Percentiles rank a stretch among this genome's conserved stretches.
These are phyloP conservation scores for Botryotinia convoluta DNA, from an alignment of 2,329 filamentous ascomycete genomes.

Conservation along the genomic window DNA sequence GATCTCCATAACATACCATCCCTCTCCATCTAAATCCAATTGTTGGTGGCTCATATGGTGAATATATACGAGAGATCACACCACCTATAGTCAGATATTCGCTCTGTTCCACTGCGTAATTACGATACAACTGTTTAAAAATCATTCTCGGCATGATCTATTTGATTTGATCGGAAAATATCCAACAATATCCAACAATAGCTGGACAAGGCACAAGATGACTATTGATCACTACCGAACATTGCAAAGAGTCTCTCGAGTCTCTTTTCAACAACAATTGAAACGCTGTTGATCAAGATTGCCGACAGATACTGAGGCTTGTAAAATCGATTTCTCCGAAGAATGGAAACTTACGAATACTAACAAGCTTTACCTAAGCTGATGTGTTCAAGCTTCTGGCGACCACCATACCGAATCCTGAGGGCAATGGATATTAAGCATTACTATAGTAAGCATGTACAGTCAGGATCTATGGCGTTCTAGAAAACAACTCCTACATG, in stretches of 20 bases:
- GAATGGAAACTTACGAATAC: not conserved
- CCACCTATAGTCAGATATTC: not conserved
- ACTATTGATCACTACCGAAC: not conserved
- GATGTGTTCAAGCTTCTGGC: not conserved
- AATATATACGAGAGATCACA: not conserved
- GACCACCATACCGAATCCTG: not conserved
- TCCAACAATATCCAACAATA: not conserved
- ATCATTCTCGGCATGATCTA: not conserved
- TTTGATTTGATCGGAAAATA: not conserved
- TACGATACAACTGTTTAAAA: not conserved
- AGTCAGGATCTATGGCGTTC: not conserved
- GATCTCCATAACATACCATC: not conserved
- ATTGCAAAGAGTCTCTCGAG: not conserved
- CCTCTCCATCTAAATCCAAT: not conserved
- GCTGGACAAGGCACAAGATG: not conserved
- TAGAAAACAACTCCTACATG: not conserved
- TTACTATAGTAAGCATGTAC: not conserved
- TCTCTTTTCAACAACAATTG: not conserved
- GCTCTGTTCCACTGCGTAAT: not conserved
- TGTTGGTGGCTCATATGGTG: not conserved
- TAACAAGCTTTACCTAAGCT: not conserved
- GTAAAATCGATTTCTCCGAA: not conserved
- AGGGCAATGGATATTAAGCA: not conserved
- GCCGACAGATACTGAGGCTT: no score
- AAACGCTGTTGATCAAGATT: not conserved